These are phyloP conservation scores for Rhodotorula taiwanensis DNA, from an alignment of 768 basidiomycete species.

Conservation along the genomic window DNA sequence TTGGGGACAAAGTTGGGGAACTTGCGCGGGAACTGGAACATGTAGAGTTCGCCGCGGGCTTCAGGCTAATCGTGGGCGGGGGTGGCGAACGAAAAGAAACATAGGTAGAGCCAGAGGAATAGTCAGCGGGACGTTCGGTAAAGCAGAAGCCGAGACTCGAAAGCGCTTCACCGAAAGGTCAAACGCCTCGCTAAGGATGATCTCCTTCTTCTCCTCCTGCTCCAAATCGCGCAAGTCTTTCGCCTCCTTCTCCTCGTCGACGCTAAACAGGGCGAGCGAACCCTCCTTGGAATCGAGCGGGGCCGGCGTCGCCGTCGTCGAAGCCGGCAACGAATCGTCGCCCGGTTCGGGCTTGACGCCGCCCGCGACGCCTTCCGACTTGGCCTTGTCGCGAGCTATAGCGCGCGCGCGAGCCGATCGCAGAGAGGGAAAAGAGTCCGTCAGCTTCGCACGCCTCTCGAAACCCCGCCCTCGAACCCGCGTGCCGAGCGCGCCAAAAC, in stretches of 20 bases:
- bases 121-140: too few species aligned
- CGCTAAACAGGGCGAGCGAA: constrained; percentile 4
- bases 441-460: too few species aligned
- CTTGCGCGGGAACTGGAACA: constrained; percentile 41
- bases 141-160: not conserved
- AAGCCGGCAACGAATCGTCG: constrained; percentile 11
- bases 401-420: not conserved
- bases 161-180: constrained; percentile 26
- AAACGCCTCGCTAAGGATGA: constrained; percentile 32
- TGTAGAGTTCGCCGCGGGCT: constrained; percentile 37
- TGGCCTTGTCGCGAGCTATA: constrained; percentile 19
- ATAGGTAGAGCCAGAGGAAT: too few species aligned
- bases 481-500: too few species aligned
- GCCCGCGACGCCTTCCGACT: constrained; percentile 1
- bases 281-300: constrained; percentile 29
- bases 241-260: constrained; percentile 32
- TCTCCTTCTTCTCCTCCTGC: constrained; percentile 34
- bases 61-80: too few species aligned
- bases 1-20: constrained; percentile 35
- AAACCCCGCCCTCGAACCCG: too few species aligned
- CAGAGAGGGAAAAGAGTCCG: too few species aligned
- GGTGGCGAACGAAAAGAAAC: too few species aligned
- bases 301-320: not conserved
- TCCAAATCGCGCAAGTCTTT: constrained; percentile 32
- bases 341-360: constrained; percentile 30